These are phyloP conservation scores for Mortierella claussenii DNA, from an alignment of 192 early-diverging fungal species.

Conservation along the genomic window DNA sequence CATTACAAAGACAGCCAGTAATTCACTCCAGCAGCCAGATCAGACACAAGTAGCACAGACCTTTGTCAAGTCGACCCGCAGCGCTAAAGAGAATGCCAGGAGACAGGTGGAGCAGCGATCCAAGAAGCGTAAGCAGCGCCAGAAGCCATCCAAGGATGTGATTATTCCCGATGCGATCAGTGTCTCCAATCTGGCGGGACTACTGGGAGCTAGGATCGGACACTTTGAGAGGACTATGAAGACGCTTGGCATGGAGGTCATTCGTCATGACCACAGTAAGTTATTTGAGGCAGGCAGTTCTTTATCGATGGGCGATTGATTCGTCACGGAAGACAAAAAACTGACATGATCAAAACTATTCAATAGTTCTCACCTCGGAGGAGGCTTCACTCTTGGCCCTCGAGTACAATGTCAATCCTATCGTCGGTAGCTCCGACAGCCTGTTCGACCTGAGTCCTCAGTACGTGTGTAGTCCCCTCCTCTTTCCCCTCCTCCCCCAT, in stretches of 20 bases:
- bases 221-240: constrained; percentile 79
- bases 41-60: constrained; percentile 3
- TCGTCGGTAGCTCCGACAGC: constrained; percentile 66
- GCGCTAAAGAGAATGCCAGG: constrained; percentile 44
- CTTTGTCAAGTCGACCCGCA: constrained; percentile 23
- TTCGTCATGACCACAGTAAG: constrained; percentile 75
- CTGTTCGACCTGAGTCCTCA: constrained; percentile 66
- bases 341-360: no score
- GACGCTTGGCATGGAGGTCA: constrained; percentile 83
- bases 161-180: constrained; percentile 84
- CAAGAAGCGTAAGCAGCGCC: constrained; percentile 15
- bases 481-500: no score
- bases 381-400: constrained; percentile 87
- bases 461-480: constrained; percentile 37
- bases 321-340: no score
- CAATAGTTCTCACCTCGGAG: constrained; percentile 79
- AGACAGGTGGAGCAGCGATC: constrained; percentile 30
- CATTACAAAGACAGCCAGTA: background rate
- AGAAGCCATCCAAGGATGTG: constrained; percentile 69
- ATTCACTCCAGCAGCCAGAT: no score
- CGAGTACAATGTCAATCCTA: constrained; percentile 89
- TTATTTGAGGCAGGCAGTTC: constrained; percentile 5
- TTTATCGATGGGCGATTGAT: no score
- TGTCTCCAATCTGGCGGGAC: constrained; percentile 81
- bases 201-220: constrained; percentile 79